Evolutionary conservation across 306 rosid species (phyloP), one percentile per base, ranked within the genome.

Genomic region (Calophaca sinica): DNA sequence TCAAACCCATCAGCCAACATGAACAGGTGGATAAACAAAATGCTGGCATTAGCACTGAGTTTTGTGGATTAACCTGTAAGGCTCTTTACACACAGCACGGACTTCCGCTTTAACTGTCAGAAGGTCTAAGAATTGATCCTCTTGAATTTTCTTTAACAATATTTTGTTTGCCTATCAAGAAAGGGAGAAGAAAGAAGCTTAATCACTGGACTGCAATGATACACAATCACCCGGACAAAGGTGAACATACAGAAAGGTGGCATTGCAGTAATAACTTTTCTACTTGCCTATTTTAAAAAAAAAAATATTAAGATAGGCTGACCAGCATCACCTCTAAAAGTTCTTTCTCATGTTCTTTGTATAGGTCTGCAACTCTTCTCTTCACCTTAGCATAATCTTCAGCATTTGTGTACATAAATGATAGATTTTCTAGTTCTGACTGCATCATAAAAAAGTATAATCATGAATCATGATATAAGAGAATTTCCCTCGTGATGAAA

Each of bases 341-440:
- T 85, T 96, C 99, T 86, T 92, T 92, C 83, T 92, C 99, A 9
- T 92, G 98, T 68, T 92, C 96, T 86, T 90, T 92, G 84, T 80
- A 87, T 46, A 92, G 85, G 58, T 89, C 96, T 7, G 92, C 90
- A 58, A 86, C 96, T 83, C 97, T 92, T 81, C 96, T 89, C 87
- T 88, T 96, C 79, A 90, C 86, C 80, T 87, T 90, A 58, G 99
- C 94, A 84, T 90, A 92, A 79, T 92, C 99, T 92, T 96, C 97
- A 57, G 96, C 74, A 73, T 92, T 90, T 63, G 96, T 90, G 84
- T 92, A 92, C 97, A 92, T 88, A 88, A 96, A 96, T 51, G 99
- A 96, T 60, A 92, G 86, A 77, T 96, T 92, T 88, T 96, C 99
- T 68, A 96, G 92, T 84, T 96, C 99, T 51, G 94, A 87, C 99